Evolutionary conservation across 495 filamentous ascomycete species (phyloP).

Genomic region (Wilcoxina mikolae): DNA sequence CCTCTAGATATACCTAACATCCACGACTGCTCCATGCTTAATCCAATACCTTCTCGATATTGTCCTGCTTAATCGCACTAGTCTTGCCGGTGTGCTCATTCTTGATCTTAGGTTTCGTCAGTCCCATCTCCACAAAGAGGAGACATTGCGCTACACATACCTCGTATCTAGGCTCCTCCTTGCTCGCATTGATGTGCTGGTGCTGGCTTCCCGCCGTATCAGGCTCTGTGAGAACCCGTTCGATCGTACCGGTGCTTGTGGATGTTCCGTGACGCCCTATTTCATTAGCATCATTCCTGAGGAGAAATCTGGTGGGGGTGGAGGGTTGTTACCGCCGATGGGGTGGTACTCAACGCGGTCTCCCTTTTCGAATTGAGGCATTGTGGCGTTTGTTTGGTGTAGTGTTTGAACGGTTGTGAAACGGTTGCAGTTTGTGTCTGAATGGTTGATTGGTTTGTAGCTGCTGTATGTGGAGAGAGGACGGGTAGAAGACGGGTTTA

Average conservation of each 20-base stretch:
- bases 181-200: conserved; percentile 17
- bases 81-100: conserved; percentile 27
- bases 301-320: no score
- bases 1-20: no score
- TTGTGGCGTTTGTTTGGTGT: neutral
- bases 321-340: conserved; percentile 19
- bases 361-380: conserved; percentile 15
- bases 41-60: conserved; percentile 21
- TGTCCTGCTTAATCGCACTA: conserved; percentile 21
- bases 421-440: no score
- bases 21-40: no score
- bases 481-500: no score
- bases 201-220: conserved; percentile 17
- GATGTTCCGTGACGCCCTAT: conserved; percentile 20
- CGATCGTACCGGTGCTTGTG: conserved; percentile 24
- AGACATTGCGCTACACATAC: conserved; percentile 3
- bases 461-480: no score
- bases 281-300: no score
- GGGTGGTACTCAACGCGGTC: conserved; percentile 25
- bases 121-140: neutral
- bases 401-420: no score
- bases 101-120: conserved; percentile 13
- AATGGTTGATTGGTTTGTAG: no score
- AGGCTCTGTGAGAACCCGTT: conserved; percentile 18
- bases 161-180: conserved; percentile 21